Evolutionary conservation across 2,329 filamentous ascomycete species (phyloP).

Genomic region (Pleochaeta shiraiana): DNA sequence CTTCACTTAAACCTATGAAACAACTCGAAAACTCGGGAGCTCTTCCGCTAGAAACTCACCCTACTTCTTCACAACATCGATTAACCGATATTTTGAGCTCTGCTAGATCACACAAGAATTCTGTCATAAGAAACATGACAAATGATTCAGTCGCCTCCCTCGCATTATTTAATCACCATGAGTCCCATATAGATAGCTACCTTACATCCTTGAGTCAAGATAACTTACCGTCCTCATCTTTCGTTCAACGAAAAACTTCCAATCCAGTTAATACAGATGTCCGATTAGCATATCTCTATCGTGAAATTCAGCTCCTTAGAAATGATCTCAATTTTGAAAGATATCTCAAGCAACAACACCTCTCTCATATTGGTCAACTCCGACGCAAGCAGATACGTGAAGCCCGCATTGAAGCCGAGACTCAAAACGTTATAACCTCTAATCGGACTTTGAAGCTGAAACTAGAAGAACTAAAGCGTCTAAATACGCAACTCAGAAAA

Average conservation of each 20-base stretch:
- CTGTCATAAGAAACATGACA: constrained; percentile 30
- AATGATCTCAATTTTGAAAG: constrained; percentile 71
- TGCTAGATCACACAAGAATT: constrained; percentile 34
- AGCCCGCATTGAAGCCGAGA: constrained; percentile 60
- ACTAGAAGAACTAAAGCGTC: constrained; percentile 48
- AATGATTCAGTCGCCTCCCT: constrained; percentile 33
- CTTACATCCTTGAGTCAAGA: constrained; percentile 13
- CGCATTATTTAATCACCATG: constrained; percentile 12
- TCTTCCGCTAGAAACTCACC: neutral
- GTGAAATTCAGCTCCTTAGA: constrained; percentile 51
- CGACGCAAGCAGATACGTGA: constrained; percentile 54
- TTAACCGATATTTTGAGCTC: constrained; percentile 16
- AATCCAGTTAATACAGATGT: constrained; percentile 11
- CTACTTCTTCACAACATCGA: neutral
- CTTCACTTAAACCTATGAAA: neutral
- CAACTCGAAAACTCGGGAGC: neutral
- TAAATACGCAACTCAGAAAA: constrained; percentile 45
- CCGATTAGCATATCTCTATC: constrained; percentile 35
- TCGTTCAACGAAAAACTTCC: constrained; percentile 15
- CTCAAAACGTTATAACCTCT: constrained; percentile 56
- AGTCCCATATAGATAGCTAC: constrained; percentile 15
- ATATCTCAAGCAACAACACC: constrained; percentile 66
- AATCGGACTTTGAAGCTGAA: constrained; percentile 54
- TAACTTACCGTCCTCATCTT: constrained; percentile 13
- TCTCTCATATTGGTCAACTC: constrained; percentile 59